phyloP scores from a whole-genome alignment of 176 grass and related monocot genomes.

The Cenchrus americanus region DNA sequence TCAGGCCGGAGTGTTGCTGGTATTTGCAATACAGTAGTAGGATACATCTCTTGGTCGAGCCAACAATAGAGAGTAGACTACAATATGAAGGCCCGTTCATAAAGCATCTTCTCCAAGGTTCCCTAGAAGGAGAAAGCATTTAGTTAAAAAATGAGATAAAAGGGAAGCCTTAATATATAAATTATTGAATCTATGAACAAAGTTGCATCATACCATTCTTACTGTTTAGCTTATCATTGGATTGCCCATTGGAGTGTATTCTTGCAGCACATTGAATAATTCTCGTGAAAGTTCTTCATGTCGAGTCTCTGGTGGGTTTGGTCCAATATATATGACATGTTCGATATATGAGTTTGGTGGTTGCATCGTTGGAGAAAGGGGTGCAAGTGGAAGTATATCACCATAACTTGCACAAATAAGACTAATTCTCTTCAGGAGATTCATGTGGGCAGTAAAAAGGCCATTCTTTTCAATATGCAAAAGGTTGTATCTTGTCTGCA shows the following conservation, averaged over 20 bases:
- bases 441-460: background rate
- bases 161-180: background rate
- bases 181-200: background rate
- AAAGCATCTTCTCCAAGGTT: too few species aligned
- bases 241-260: background rate
- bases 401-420: background rate
- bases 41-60: background rate
- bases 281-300: background rate
- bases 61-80: background rate
- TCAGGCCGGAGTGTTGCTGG: background rate
- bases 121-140: background rate
- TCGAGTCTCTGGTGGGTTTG: background rate
- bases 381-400: background rate
- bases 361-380: background rate
- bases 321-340: background rate
- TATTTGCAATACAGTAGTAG: background rate
- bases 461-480: background rate
- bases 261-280: background rate
- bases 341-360: background rate
- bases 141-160: background rate
- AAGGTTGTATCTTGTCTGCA: background rate
- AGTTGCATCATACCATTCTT: background rate
- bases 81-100: too few species aligned
- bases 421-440: background rate
- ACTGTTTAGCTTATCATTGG: background rate